Conservation (phyloP, 1,139 yeast genomes). For the Kluyveromyces marxianus region DNA sequence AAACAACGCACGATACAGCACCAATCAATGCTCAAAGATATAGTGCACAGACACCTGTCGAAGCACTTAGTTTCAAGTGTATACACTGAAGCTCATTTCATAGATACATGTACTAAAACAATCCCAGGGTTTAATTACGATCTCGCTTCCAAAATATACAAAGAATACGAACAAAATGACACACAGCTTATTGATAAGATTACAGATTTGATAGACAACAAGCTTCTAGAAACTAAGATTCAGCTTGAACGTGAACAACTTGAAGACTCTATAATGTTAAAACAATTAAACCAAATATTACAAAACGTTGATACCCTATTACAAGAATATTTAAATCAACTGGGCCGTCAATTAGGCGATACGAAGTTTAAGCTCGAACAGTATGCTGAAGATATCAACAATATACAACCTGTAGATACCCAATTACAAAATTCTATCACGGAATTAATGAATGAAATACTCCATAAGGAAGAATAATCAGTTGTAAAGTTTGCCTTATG, state of each 20-base stretch:
- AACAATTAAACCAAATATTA: constrained; percentile 14
- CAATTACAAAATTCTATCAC: not conserved
- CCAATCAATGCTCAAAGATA: not conserved
- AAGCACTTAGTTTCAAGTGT: constrained; percentile 1
- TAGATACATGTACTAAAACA: not conserved
- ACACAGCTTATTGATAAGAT: not conserved
- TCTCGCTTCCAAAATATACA: not conserved
- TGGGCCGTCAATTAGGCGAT: constrained; percentile 8
- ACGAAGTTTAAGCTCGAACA: constrained; percentile 6
- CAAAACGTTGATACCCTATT: constrained; percentile 15
- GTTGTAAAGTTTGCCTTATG: constrained; percentile 8
- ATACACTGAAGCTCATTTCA: constrained; percentile 2
- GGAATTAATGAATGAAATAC: constrained; percentile 4
- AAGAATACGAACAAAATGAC: constrained; percentile 4
- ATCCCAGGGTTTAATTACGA: not conserved
- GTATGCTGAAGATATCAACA: constrained; percentile 1
- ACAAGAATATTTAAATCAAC: constrained; percentile 9
- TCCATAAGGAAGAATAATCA: constrained; percentile 7
- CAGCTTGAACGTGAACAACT: constrained; percentile 12
- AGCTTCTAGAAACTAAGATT: not conserved
- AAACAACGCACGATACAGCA: no score
- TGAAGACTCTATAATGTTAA: constrained; percentile 14
- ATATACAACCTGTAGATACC: not conserved
- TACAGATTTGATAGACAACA: not conserved
- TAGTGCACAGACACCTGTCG: not conserved